phyloP scores from a whole-genome alignment of 768 basidiomycete species.

The Mycena capillaripes region DNA sequence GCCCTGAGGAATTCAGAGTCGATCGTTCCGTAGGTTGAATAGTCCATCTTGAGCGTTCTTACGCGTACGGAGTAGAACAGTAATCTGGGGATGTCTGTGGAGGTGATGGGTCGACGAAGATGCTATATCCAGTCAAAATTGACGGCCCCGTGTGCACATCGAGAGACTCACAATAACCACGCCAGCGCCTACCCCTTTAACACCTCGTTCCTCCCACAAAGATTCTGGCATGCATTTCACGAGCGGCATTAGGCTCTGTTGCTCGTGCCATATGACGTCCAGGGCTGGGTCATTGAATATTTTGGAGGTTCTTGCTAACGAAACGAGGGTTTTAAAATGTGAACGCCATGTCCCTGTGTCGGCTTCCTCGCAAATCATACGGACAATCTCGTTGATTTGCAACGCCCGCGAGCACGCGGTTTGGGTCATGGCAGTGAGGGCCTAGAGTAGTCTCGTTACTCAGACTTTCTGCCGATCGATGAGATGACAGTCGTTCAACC shows the following conservation, averaged over 20 bases:
- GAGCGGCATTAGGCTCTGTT: not conserved
- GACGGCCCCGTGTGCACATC: not conserved
- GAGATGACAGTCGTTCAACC: no score
- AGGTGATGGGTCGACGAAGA: slow-evolving; percentile 20
- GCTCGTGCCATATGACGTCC: slow-evolving; percentile 22
- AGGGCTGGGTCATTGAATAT: slow-evolving; percentile 22
- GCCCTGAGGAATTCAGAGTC: slow-evolving; percentile 14
- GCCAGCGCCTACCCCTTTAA: not conserved
- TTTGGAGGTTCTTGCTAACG: slow-evolving; percentile 15
- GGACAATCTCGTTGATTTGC: slow-evolving; percentile 24
- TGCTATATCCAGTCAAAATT: not conserved
- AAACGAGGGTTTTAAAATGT: not conserved
- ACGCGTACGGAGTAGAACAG: slow-evolving; percentile 31
- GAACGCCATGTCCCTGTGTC: not conserved
- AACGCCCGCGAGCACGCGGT: slow-evolving; percentile 19
- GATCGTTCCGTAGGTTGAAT: not conserved
- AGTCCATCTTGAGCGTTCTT: not conserved
- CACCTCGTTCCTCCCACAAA: slow-evolving; percentile 18
- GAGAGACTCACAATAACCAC: slow-evolving; percentile 18
- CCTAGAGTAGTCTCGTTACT: no score
- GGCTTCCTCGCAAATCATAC: slow-evolving; percentile 21
- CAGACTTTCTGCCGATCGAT: no score
- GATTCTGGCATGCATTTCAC: slow-evolving; percentile 32
- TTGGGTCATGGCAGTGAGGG: not conserved
- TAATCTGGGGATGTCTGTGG: slow-evolving; percentile 18